Conservation (phyloP, 768 basidiomycete genomes). For the Ramaria sp. region DNA sequence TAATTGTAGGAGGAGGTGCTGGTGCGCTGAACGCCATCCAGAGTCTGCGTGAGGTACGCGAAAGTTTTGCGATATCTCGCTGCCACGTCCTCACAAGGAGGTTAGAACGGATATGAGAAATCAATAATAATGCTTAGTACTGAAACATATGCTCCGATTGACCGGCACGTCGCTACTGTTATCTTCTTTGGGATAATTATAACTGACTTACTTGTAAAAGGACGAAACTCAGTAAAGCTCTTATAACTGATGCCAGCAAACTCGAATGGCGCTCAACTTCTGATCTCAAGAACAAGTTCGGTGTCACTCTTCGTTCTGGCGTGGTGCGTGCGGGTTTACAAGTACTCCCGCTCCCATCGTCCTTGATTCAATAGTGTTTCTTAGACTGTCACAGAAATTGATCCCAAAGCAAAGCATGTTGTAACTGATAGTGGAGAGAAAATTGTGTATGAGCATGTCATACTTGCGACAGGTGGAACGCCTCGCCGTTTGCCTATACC, state of each 20-base stretch:
- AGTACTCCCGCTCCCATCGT: neutral
- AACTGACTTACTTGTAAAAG: conserved; percentile 24
- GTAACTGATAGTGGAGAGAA: conserved; percentile 43
- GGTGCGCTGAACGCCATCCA: conserved; percentile 70
- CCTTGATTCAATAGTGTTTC: conserved; percentile 1
- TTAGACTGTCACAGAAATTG: conserved; percentile 61
- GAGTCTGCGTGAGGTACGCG: conserved; percentile 64
- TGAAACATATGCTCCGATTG: conserved; percentile 74
- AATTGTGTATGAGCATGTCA: conserved; percentile 61
- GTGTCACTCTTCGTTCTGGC: conserved; percentile 51
- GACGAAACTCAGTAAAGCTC: conserved; percentile 82
- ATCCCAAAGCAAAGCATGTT: conserved; percentile 52
- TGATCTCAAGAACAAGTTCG: conserved; percentile 67
- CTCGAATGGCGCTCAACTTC: conserved; percentile 61
- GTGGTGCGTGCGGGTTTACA: conserved; percentile 27
- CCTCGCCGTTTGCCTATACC: conserved; percentile 71
- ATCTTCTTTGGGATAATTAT: neutral
- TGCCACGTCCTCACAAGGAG: neutral
- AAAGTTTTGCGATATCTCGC: neutral
- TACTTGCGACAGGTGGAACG: conserved; percentile 67
- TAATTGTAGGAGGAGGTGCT: conserved; percentile 81
- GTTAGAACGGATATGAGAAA: conserved; percentile 65
- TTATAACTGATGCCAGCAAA: conserved; percentile 69
- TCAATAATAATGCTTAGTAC: conserved; percentile 71
- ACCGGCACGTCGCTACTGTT: conserved; percentile 38